Conservation (phyloP, 2,329 filamentous ascomycete genomes). For the Xylaria sp. region DNA sequence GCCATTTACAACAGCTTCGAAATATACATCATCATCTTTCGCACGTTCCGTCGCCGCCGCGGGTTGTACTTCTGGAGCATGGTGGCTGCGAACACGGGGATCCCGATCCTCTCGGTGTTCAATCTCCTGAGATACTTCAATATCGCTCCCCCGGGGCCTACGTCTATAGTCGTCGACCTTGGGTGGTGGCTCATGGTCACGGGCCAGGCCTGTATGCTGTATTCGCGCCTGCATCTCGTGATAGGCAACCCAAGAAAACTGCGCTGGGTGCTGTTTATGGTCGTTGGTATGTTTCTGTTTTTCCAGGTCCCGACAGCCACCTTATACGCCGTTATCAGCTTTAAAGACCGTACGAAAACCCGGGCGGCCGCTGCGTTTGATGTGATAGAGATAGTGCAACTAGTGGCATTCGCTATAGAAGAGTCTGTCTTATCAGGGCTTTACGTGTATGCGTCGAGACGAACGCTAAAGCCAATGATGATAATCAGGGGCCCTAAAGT, state of each 20-base stretch:
- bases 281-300: constrained; percentile 65
- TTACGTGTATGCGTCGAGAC: constrained; percentile 63
- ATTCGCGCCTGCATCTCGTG: constrained; percentile 70
- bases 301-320: constrained; percentile 64
- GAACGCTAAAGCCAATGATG: constrained; percentile 49
- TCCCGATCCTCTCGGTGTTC: constrained; percentile 34
- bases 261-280: constrained; percentile 63
- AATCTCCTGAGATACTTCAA: constrained; percentile 38
- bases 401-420: constrained; percentile 58
- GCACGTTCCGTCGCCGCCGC: constrained; percentile 53
- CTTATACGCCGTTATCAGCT: constrained; percentile 52
- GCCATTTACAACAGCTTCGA: constrained; percentile 56
- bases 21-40: constrained; percentile 53
- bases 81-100: constrained; percentile 48
- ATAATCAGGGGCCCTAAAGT: constrained; percentile 46
- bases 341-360: not conserved
- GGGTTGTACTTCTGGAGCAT: constrained; percentile 58
- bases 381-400: constrained; percentile 51
- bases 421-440: constrained; percentile 59
- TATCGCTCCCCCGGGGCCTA: constrained; percentile 35
- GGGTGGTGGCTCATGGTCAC: constrained; percentile 66
- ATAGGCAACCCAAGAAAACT: constrained; percentile 61
- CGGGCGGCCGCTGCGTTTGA: constrained; percentile 31
- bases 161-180: constrained; percentile 49
- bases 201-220: constrained; percentile 67